phyloP scores from a whole-genome alignment of 345 rosid species.

The Euphorbia pulcherrima region DNA sequence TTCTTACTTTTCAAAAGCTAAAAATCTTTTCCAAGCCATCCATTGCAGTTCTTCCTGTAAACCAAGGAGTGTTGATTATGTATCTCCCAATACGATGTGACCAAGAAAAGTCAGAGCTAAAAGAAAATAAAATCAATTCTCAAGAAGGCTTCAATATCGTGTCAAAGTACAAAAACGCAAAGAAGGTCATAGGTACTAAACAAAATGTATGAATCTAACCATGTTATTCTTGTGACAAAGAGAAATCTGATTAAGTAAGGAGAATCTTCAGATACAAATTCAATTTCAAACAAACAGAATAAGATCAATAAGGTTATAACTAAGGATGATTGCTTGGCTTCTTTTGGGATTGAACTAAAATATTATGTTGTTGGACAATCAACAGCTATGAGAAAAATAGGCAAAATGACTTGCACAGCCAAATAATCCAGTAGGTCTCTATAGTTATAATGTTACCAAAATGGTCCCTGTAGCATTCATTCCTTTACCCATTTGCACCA shows the following conservation, averaged over 20 bases:
- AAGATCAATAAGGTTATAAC: not conserved
- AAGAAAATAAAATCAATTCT: not conserved
- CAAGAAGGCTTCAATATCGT: not conserved
- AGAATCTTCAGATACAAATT: not conserved
- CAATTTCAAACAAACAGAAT: not conserved
- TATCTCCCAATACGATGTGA: not conserved
- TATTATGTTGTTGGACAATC: no score
- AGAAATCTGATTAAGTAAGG: not conserved
- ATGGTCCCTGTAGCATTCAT: no score
- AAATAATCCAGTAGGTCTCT: no score
- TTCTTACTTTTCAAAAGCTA: constrained; percentile 83
- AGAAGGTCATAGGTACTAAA: not conserved
- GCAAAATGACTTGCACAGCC: no score
- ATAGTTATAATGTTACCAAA: no score
- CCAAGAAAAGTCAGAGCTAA: not conserved
- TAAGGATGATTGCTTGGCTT: not conserved
- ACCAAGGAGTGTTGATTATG: constrained; percentile 10
- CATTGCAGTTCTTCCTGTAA: constrained; percentile 85
- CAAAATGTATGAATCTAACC: not conserved
- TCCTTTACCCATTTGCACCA: no score
- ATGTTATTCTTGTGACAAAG: not conserved
- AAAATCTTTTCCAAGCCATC: constrained; percentile 87
- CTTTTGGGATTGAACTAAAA: not conserved
- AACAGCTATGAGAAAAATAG: no score
- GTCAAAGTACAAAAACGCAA: not conserved